Evolutionary conservation across 768 basidiomycete species (phyloP), one percentile per base, ranked within the genome.

Genomic region (Serendipita sp.): DNA sequence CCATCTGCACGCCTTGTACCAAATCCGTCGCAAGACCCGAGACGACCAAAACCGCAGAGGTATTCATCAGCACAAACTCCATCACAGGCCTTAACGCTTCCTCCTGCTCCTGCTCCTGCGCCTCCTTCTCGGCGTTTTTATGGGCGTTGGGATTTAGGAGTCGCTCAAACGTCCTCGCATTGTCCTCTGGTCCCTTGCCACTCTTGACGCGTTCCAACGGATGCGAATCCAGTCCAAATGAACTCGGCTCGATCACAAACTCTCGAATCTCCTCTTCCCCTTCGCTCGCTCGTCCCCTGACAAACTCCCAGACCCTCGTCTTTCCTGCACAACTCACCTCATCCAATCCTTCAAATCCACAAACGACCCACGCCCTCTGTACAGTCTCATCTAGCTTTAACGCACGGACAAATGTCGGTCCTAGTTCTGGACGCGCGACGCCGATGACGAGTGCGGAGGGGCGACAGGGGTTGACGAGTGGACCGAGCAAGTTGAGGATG

Each of bases 291-390:
- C 31, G 24, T 2, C 53, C 24, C n/a, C n/a, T n/a, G 11, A 78
- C 77, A 65, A 95, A 81, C 63, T 87, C 84, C 94, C 92, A 88
- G 38, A 81, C 86, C 73, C 80, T 80, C 7, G 93, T 94, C 14
- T 86, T 82, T 0, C 95, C 96, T 0, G 90, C 93, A 67, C 90
- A 93, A 71, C 88, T 90, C 70, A 99, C 90, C 77, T 98, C 95
- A 73, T 98, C 95, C 43, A 99, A 76, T 0, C 82, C 82, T 70
- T 98, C 96, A 41, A 80, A 82, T 1, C 95, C 95, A 68, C 93
- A 97, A 0, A 99, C 95, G 22, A 99, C 92, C 62, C 94, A 74
- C 0, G 92, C 95, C 34, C 88, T 81, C 67, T 82, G 75, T 5
- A 95, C 89, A 16, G 88, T 87, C 20, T 84, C 79, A 24, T 88